These are phyloP conservation scores for Coemansia sp. DNA, from an alignment of 192 early-diverging fungal species.

Conservation along the genomic window DNA sequence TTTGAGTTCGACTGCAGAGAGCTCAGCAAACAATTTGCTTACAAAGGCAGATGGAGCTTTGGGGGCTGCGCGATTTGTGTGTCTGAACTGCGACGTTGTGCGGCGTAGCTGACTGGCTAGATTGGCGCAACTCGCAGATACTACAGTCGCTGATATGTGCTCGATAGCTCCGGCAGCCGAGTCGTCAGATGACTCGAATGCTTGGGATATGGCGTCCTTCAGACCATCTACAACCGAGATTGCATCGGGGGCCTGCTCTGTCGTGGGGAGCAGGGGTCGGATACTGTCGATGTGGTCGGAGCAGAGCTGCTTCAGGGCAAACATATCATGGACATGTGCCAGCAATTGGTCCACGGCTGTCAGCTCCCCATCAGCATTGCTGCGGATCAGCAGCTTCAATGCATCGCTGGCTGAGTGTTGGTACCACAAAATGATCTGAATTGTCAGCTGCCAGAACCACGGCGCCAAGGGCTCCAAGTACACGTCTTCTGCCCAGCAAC, in stretches of 20 bases:
- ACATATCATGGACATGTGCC: conserved; percentile 31
- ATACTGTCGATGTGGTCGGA: conserved; percentile 9
- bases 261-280: not conserved
- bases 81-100: conserved; percentile 49
- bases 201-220: conserved; percentile 11
- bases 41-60: conserved; percentile 32
- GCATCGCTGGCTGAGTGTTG: conserved; percentile 10
- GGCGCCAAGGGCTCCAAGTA: conserved; percentile 36
- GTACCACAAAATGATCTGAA: conserved; percentile 42
- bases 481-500: conserved; percentile 39
- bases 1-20: conserved; percentile 16
- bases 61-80: conserved; percentile 44
- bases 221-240: not conserved
- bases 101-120: conserved; percentile 49
- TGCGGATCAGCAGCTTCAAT: conserved; percentile 19
- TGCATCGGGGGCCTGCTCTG: not conserved
- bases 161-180: conserved; percentile 8
- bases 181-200: conserved; percentile 18
- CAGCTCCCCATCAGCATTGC: not conserved
- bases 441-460: conserved; percentile 46
- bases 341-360: conserved; percentile 17
- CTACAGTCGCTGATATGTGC: conserved; percentile 16
- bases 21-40: conserved; percentile 22
- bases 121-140: conserved; percentile 20
- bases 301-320: conserved; percentile 3